Conservation (phyloP, 1,139 yeast genomes). For the Pichia sp. region DNA sequence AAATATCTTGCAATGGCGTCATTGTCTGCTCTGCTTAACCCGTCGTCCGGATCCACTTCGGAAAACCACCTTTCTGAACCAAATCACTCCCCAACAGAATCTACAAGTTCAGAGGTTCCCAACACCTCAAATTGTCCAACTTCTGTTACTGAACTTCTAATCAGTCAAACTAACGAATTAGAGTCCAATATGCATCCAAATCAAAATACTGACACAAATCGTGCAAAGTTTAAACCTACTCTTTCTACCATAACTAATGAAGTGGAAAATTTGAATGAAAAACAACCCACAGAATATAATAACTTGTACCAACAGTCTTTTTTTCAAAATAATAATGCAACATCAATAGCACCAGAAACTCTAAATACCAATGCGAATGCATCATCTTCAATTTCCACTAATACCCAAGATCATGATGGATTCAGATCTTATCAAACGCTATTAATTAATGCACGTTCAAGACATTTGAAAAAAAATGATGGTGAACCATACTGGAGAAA, state of each 20-base stretch:
- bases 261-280: too few relatives aligned
- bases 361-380: not conserved
- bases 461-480: constrained; percentile 80
- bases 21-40: constrained; percentile 13
- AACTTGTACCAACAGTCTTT: too few relatives aligned
- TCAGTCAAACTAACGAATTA: constrained; percentile 1
- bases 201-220: not conserved
- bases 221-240: not conserved
- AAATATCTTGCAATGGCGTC: constrained; percentile 9
- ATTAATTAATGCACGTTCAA: constrained; percentile 36
- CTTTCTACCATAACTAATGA: not conserved
- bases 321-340: not conserved
- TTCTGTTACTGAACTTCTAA: constrained; percentile 12
- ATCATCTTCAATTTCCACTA: not conserved
- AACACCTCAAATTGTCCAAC: too few relatives aligned
- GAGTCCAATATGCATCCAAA: not conserved
- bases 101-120: too few relatives aligned
- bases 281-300: too few relatives aligned
- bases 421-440: constrained; percentile 23
- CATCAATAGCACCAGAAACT: not conserved
- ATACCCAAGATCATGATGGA: not conserved
- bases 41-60: constrained; percentile 1
- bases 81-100: too few relatives aligned
- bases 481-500: constrained; percentile 89
- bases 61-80: not conserved